Conservation (phyloP, 176 grass and related monocot genomes). For the Avena insularis region DNA sequence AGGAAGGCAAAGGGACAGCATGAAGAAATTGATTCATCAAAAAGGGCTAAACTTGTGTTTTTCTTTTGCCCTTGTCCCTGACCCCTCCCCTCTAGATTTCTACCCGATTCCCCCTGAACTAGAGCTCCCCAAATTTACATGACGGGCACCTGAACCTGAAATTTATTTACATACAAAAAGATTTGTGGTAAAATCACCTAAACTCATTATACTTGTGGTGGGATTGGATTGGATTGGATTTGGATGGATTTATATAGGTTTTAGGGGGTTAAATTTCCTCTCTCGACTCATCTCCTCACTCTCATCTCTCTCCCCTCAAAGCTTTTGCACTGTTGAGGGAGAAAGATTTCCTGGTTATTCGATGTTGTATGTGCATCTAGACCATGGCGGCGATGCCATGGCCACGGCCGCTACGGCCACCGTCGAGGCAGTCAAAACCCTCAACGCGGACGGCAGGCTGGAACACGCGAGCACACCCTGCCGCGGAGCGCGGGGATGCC, state of each 20-base stretch:
- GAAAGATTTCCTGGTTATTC: constrained; percentile 44
- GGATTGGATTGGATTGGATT: constrained; percentile 16
- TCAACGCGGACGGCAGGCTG: constrained; percentile 82
- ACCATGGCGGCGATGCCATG: constrained; percentile 87
- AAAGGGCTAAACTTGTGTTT: neutral
- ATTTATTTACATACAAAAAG: constrained; percentile 74
- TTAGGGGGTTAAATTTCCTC: constrained; percentile 58
- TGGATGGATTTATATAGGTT: constrained; percentile 52
- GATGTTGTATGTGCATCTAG: constrained; percentile 64
- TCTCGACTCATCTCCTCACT: constrained; percentile 19
- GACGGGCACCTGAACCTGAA: constrained; percentile 41
- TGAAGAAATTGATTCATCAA: constrained; percentile 33
- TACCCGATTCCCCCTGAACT: constrained; percentile 32
- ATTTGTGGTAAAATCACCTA: constrained; percentile 62
- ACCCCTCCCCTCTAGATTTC: constrained; percentile 38
- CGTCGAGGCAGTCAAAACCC: constrained; percentile 99
- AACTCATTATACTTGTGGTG: constrained; percentile 48
- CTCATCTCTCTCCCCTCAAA: neutral
- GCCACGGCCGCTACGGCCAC: constrained; percentile 53
- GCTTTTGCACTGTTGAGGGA: constrained; percentile 21
- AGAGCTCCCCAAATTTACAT: constrained; percentile 66
- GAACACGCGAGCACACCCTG: constrained; percentile 64
- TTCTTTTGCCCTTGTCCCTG: constrained; percentile 43
- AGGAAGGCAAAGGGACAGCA: constrained; percentile 26
- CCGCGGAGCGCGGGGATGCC: constrained; percentile 46